phyloP scores from a whole-genome alignment of 306 rosid species.

The Sindora glabra region DNA sequence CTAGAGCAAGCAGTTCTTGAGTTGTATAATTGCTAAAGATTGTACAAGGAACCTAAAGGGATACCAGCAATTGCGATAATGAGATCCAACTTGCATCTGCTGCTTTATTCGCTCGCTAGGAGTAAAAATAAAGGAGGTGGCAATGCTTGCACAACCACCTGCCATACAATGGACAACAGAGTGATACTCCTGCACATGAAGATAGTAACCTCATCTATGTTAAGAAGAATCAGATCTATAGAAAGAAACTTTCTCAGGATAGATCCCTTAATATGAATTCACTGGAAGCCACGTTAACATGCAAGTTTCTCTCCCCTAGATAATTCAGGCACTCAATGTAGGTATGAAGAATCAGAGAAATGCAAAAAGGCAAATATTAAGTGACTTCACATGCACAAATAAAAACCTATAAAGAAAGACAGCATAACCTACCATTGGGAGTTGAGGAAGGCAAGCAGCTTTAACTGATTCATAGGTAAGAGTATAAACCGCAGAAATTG shows the following conservation, averaged over 20 bases:
- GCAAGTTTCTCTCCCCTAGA: constrained; percentile 7
- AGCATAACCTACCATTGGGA: constrained; percentile 52
- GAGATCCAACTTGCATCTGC: constrained; percentile 94
- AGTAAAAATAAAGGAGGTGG: constrained; percentile 92
- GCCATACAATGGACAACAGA: constrained; percentile 76
- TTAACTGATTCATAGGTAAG: constrained; percentile 90
- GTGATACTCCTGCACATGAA: constrained; percentile 62
- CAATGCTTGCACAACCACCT: constrained; percentile 92
- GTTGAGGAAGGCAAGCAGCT: constrained; percentile 76
- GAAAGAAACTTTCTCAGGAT: background rate
- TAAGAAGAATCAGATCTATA: background rate
- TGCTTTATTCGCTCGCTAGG: constrained; percentile 96
- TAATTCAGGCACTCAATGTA: background rate
- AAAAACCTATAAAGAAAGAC: constrained; percentile 1
- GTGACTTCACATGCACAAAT: constrained; percentile 7
- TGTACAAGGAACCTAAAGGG: constrained; percentile 18
- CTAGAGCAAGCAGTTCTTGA: constrained; percentile 1
- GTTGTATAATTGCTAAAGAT: constrained; percentile 7
- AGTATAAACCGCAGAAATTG: constrained; percentile 87
- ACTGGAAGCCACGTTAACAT: background rate
- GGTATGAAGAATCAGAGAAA: constrained; percentile 1
- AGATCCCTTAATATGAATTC: background rate
- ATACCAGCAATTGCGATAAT: constrained; percentile 89
- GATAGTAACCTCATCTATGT: constrained; percentile 19
- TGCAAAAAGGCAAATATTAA: background rate